Evolutionary conservation across 331 rosid genomes (phyloP).

Genomic region (Stylosanthes scabra): DNA sequence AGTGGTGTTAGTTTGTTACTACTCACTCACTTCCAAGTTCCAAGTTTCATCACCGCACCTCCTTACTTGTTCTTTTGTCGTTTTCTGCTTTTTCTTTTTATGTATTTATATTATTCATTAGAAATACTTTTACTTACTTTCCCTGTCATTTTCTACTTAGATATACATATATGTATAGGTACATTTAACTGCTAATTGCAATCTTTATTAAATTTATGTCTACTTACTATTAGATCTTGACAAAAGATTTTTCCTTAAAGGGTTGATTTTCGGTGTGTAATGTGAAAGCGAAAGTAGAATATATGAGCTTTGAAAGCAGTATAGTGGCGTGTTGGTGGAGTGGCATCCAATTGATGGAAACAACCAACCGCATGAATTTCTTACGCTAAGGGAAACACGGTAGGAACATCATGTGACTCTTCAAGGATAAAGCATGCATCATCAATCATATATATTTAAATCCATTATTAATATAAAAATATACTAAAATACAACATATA

Average conservation of each 20-base stretch:
- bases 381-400: neutral
- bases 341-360: constrained; percentile 13
- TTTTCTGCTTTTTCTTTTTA: neutral
- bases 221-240: neutral
- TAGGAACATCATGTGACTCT: neutral
- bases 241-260: neutral
- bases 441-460: too few species aligned
- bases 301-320: neutral
- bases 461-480: too few species aligned
- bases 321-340: neutral
- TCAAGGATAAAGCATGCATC: neutral
- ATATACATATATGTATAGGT: neutral
- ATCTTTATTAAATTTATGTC: neutral
- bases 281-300: neutral
- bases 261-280: neutral
- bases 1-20: too few species aligned
- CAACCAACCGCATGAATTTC: constrained; percentile 5
- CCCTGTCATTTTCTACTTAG: neutral
- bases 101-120: neutral
- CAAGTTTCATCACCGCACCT: too few species aligned
- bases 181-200: neutral
- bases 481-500: too few species aligned
- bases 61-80: neutral
- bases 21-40: too few species aligned
- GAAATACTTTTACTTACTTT: too few species aligned